Evolutionary conservation across 106 monocot genomes (phyloP).

Genomic region (Dactylorhiza incarnata): DNA sequence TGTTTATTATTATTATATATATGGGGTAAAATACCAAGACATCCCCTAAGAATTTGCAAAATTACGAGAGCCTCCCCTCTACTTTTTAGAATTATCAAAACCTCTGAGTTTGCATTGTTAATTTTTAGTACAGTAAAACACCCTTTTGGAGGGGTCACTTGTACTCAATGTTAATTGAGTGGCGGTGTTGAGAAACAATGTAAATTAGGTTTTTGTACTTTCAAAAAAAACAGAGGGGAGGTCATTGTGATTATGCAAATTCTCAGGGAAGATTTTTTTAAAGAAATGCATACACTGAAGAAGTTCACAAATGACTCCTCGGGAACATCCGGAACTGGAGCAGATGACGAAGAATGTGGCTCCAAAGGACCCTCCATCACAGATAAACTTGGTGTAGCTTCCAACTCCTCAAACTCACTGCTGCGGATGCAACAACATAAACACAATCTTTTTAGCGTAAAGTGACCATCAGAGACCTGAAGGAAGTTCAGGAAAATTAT

Average conservation of each 20-base stretch:
- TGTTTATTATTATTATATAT: not conserved
- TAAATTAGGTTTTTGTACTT: not conserved
- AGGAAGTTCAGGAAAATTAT: not conserved
- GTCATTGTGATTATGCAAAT: not conserved
- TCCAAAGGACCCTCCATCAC: conserved; percentile 48
- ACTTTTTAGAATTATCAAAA: too few species aligned
- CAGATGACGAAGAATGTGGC: conserved; percentile 23
- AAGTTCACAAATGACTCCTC: conserved; percentile 38
- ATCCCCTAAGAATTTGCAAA: too few species aligned
- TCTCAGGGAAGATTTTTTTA: not conserved
- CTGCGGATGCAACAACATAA: conserved; percentile 8
- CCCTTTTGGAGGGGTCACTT: too few species aligned
- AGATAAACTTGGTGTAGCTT: conserved; percentile 41
- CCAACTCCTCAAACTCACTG: conserved; percentile 64
- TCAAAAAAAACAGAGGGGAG: not conserved
- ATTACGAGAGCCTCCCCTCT: too few species aligned
- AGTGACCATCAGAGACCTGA: not conserved
- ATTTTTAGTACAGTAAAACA: too few species aligned
- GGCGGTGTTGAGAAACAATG: too few species aligned
- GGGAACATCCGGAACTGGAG: conserved; percentile 27
- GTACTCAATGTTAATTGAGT: too few species aligned
- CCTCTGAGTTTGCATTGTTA: too few species aligned
- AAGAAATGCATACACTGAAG: conserved; percentile 32
- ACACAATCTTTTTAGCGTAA: not conserved
- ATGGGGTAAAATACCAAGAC: too few species aligned